phyloP scores from a whole-genome alignment of 2,329 filamentous ascomycete genomes.

The Lasiodiplodia sp. region DNA sequence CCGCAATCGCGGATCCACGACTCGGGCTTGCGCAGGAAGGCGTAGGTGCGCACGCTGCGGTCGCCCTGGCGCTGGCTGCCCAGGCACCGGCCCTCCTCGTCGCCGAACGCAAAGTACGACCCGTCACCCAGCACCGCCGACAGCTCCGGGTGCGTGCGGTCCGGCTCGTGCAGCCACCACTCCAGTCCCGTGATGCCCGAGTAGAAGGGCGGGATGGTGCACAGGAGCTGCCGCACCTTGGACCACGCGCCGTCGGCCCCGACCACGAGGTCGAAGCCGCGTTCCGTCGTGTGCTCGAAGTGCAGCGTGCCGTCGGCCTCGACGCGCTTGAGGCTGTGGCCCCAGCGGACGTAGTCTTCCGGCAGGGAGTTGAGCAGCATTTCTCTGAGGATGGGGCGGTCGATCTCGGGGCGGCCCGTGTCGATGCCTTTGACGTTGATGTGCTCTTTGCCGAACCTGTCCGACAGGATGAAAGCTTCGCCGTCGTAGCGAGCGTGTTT shows the following conservation, averaged over 20 bases:
- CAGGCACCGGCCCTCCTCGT: conserved; percentile 48
- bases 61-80: conserved; percentile 58
- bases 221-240: conserved; percentile 42
- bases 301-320: conserved; percentile 18
- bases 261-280: conserved; percentile 54
- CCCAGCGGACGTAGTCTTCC: conserved; percentile 56
- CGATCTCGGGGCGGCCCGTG: conserved; percentile 60
- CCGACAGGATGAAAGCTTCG: conserved; percentile 58
- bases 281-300: conserved; percentile 33
- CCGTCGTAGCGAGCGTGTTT: conserved; percentile 60
- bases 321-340: conserved; percentile 31
- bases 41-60: conserved; percentile 54
- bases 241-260: conserved; percentile 60
- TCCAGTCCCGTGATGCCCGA: conserved; percentile 56
- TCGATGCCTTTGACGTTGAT: conserved; percentile 35
- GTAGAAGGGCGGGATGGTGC: conserved; percentile 53
- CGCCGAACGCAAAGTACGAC: conserved; percentile 24
- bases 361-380: conserved; percentile 58
- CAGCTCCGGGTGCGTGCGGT: conserved; percentile 53
- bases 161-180: conserved; percentile 52
- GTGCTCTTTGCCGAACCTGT: conserved; percentile 44
- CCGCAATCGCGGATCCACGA: conserved; percentile 52
- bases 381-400: conserved; percentile 55
- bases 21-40: conserved; percentile 48
- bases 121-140: conserved; percentile 52